These are phyloP conservation scores for Colletotrichum sansevieriae DNA, from an alignment of 2,329 filamentous ascomycete species.

Conservation along the genomic window DNA sequence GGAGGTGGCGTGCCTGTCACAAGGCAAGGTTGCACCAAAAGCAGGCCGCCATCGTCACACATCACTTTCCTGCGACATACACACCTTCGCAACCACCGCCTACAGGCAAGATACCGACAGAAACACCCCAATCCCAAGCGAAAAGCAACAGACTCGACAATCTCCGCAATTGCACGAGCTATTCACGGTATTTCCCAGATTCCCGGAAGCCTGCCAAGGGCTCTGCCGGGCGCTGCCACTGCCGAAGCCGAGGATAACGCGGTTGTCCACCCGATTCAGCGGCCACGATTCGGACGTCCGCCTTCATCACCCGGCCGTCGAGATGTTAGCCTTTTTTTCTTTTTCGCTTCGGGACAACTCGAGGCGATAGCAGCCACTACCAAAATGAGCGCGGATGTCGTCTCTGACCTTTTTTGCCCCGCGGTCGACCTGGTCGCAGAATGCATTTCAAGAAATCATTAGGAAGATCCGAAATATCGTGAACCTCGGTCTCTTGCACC, in stretches of 20 bases:
- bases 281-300: constrained; percentile 23
- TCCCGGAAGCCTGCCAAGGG: constrained; percentile 5
- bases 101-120: constrained; percentile 7
- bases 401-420: constrained; percentile 46
- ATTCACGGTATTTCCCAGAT: constrained; percentile 18
- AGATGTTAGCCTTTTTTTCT: not conserved
- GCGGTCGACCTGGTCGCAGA: constrained; percentile 20
- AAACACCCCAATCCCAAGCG: constrained; percentile 19
- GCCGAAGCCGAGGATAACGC: constrained; percentile 41
- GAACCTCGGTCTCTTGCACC: constrained; percentile 26
- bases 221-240: constrained; percentile 22
- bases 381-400: constrained; percentile 16
- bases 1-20: constrained; percentile 11
- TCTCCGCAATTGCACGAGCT: constrained; percentile 36
- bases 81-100: not conserved
- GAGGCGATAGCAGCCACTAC: constrained; percentile 37
- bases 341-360: constrained; percentile 35
- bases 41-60: not conserved
- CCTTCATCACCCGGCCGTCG: constrained; percentile 9
- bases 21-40: constrained; percentile 12
- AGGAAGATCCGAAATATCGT: constrained; percentile 35
- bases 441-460: constrained; percentile 1
- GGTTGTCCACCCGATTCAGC: constrained; percentile 32
- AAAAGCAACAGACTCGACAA: constrained; percentile 20
- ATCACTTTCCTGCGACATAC: not conserved